These are phyloP conservation scores for Coemansia sp. DNA, from an alignment of 192 early-diverging fungal species.

Conservation along the genomic window DNA sequence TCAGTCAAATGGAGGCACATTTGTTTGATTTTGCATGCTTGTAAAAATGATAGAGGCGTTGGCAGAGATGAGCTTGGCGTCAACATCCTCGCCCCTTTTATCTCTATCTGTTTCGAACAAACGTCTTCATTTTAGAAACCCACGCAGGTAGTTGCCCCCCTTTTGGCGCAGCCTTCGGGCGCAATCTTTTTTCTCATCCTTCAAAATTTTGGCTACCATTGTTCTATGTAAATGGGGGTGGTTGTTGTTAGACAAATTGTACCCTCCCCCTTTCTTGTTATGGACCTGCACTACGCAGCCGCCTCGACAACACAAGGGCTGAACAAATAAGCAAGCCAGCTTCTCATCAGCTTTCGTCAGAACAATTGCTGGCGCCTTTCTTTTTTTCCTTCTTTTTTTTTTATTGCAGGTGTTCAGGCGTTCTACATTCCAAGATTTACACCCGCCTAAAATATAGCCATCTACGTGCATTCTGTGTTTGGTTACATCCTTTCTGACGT, in stretches of 20 bases:
- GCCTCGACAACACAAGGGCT: not conserved
- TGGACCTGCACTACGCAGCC: constrained; percentile 3
- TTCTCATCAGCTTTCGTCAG: constrained; percentile 13
- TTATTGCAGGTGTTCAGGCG: not conserved
- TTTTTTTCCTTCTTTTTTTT: not conserved
- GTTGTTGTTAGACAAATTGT: constrained; percentile 19
- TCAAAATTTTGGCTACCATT: constrained; percentile 18
- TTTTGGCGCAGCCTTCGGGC: not conserved
- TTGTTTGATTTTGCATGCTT: not conserved
- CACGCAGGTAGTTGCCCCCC: not conserved
- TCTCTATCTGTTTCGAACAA: not conserved
- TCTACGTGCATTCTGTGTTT: not conserved
- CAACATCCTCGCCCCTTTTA: constrained; percentile 12
- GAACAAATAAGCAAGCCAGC: constrained; percentile 2
- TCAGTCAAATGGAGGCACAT: constrained; percentile 3
- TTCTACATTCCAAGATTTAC: not conserved
- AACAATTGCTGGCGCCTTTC: constrained; percentile 20
- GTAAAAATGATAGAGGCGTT: constrained; percentile 20
- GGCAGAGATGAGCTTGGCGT: constrained; percentile 16
- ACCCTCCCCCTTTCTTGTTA: constrained; percentile 20
- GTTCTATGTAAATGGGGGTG: constrained; percentile 29
- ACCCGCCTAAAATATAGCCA: not conserved
- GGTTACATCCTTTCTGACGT: not conserved
- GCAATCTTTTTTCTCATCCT: constrained; percentile 2
- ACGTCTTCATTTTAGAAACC: not conserved